These are phyloP conservation scores for Boletales sp. DNA, from an alignment of 768 basidiomycete species.

Conservation along the genomic window DNA sequence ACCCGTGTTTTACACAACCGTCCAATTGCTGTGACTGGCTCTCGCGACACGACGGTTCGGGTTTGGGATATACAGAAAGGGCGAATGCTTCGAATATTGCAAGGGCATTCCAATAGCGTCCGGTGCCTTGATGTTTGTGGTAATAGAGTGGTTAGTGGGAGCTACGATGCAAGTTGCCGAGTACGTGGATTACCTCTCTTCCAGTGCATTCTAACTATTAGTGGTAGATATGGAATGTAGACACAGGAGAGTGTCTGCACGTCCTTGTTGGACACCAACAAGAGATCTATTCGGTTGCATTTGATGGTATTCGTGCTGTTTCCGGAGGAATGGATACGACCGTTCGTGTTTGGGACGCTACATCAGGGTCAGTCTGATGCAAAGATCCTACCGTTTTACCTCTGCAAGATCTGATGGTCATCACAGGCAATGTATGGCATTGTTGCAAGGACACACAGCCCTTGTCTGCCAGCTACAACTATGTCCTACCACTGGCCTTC, in stretches of 20 bases:
- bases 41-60: slow-evolving; percentile 78
- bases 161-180: slow-evolving; percentile 87
- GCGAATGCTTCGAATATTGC: slow-evolving; percentile 55
- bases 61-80: slow-evolving; percentile 95
- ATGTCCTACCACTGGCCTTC: slow-evolving; percentile 47
- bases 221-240: slow-evolving; percentile 82
- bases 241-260: slow-evolving; percentile 84
- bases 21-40: slow-evolving; percentile 87
- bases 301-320: slow-evolving; percentile 77
- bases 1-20: slow-evolving; percentile 82
- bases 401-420: background rate
- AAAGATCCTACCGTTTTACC: background rate
- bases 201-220: background rate
- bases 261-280: slow-evolving; percentile 80
- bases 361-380: slow-evolving; percentile 62
- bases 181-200: slow-evolving; percentile 38
- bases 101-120: slow-evolving; percentile 80
- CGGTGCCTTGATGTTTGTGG: slow-evolving; percentile 88
- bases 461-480: slow-evolving; percentile 91
- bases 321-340: slow-evolving; percentile 94
- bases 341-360: slow-evolving; percentile 86
- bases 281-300: slow-evolving; percentile 89
- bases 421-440: slow-evolving; percentile 70
- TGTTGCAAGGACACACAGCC: slow-evolving; percentile 87
- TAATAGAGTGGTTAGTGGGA: slow-evolving; percentile 81